Conservation (phyloP, 176 grass and related monocot genomes). For the Ampelocalamus luodianensis region DNA sequence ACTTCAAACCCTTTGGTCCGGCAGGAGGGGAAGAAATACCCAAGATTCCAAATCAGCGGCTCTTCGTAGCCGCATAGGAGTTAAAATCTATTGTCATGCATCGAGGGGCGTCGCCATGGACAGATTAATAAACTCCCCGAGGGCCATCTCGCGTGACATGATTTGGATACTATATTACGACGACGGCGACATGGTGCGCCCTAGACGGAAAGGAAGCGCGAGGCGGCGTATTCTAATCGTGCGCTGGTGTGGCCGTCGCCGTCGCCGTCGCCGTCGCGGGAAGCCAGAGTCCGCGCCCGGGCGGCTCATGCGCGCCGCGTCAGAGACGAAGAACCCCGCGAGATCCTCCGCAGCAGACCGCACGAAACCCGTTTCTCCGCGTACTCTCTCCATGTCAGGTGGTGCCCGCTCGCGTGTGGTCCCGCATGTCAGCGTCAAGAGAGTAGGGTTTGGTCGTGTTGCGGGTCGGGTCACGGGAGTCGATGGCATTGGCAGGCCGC, state of each 20-base stretch:
- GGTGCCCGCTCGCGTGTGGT: fast-evolving
- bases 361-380: too few relatives aligned
- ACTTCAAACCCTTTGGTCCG: background rate
- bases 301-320: conserved; percentile 42
- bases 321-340: background rate
- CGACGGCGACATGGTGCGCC: background rate
- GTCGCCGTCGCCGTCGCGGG: background rate
- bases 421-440: background rate
- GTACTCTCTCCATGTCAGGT: background rate
- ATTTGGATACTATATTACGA: background rate
- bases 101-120: background rate
- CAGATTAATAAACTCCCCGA: background rate
- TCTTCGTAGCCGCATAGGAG: conserved; percentile 16
- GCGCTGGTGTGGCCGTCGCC: background rate
- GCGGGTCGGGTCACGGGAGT: background rate
- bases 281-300: background rate
- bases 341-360: too few relatives aligned
- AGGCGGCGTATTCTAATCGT: background rate
- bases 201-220: background rate
- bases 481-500: background rate
- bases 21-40: fast-evolving
- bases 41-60: conserved; percentile 37
- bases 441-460: too few relatives aligned
- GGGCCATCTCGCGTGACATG: background rate
- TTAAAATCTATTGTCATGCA: background rate